phyloP scores from a whole-genome alignment of 306 rosid species.

The Sicyos edulis region DNA sequence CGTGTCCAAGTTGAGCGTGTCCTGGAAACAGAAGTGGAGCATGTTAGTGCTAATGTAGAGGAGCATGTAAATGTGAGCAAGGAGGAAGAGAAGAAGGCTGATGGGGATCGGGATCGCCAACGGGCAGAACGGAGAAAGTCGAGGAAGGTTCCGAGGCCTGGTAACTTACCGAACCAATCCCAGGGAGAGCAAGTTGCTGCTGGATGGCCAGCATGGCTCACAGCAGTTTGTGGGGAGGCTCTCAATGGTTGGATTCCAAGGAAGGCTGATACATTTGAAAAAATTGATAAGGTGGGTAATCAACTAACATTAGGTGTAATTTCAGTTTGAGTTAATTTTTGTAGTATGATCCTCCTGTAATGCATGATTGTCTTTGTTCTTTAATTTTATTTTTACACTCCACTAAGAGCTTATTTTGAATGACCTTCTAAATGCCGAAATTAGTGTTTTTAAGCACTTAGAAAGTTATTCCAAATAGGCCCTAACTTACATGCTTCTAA shows the following conservation, averaged over 20 bases:
- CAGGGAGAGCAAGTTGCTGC: slow-evolving; percentile 57
- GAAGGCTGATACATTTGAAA: slow-evolving; percentile 60
- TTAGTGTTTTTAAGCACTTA: too few relatives aligned
- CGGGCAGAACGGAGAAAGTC: slow-evolving; percentile 39
- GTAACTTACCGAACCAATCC: slow-evolving; percentile 44
- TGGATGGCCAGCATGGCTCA: slow-evolving; percentile 77
- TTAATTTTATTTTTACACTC: neutral
- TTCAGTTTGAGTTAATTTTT: slow-evolving; percentile 17
- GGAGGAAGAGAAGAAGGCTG: slow-evolving; percentile 37
- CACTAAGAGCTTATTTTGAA: neutral
- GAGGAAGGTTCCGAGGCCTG: slow-evolving; percentile 39
- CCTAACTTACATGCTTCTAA: neutral
- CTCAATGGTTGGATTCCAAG: slow-evolving; percentile 64
- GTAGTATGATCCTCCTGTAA: neutral
- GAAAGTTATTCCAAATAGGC: too few relatives aligned
- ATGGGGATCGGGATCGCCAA: slow-evolving; percentile 29
- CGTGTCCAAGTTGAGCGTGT: slow-evolving; percentile 35
- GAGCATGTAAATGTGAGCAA: slow-evolving; percentile 31
- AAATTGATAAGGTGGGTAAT: slow-evolving; percentile 56
- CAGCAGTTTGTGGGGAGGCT: slow-evolving; percentile 66
- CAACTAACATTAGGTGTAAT: neutral
- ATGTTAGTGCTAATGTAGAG: slow-evolving; percentile 27
- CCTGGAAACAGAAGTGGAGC: slow-evolving; percentile 14
- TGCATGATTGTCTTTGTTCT: neutral
- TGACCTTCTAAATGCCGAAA: too few relatives aligned